Evolutionary conservation across 1,139 yeast genomes (phyloP).

Genomic region (Pichia sp.): DNA sequence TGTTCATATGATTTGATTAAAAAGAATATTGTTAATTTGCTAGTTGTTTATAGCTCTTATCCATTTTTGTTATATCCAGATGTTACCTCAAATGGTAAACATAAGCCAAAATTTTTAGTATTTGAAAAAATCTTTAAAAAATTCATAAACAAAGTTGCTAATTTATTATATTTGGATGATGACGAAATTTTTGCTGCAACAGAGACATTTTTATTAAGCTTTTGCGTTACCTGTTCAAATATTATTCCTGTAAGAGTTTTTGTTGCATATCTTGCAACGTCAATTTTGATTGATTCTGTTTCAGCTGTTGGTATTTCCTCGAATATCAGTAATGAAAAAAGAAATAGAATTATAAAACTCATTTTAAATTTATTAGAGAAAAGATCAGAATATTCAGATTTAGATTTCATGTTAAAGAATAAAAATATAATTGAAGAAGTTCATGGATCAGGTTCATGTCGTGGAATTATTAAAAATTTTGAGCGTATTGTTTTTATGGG

Average conservation of each 20-base stretch:
- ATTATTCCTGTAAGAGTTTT: constrained; percentile 11
- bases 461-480: constrained; percentile 20
- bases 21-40: constrained; percentile 20
- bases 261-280: constrained; percentile 21
- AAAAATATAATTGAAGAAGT: constrained; percentile 5
- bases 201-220: constrained; percentile 20
- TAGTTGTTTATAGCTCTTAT: constrained; percentile 19
- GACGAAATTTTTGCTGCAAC: constrained; percentile 16
- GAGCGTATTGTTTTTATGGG: constrained; percentile 24
- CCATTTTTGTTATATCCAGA: constrained; percentile 23
- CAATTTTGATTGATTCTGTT: constrained; percentile 21
- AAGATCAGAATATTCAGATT: constrained; percentile 15
- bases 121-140: constrained; percentile 20
- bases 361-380: constrained; percentile 20
- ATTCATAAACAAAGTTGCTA: constrained; percentile 21
- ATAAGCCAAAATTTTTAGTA: constrained; percentile 5
- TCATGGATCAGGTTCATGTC: constrained; percentile 21
- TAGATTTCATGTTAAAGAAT: constrained; percentile 8
- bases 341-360: constrained; percentile 20
- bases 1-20: constrained; percentile 1
- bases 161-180: constrained; percentile 19
- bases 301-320: constrained; percentile 21
- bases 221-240: constrained; percentile 21
- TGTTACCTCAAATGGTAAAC: not conserved
- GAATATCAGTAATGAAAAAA: constrained; percentile 12